Percentiles rank a stretch among this genome's conserved stretches.
These are phyloP conservation scores for Kregervanrija fluxuum DNA, from an alignment of 805 yeast species.

Conservation along the genomic window DNA sequence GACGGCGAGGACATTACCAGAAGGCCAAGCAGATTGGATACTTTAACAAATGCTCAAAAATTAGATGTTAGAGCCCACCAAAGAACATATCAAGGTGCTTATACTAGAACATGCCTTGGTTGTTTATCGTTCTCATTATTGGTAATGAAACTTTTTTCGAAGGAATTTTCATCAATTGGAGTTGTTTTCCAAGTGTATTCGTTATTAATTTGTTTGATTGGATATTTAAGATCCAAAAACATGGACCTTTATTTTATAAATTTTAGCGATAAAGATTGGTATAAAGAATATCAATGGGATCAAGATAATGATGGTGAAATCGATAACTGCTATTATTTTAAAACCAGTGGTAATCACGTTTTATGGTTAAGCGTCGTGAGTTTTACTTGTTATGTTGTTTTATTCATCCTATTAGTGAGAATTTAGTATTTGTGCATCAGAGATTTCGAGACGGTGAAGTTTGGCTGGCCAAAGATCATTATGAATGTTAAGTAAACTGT, in stretches of 20 bases:
- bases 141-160: slow-evolving; percentile 56
- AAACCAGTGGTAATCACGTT: slow-evolving; percentile 58
- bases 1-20: neutral
- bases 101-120: slow-evolving; percentile 65
- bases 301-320: slow-evolving; percentile 7
- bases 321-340: slow-evolving; percentile 32
- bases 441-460: too few relatives aligned
- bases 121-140: slow-evolving; percentile 58
- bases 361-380: slow-evolving; percentile 45
- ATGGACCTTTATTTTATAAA: slow-evolving; percentile 27
- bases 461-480: too few relatives aligned
- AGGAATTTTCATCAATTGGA: slow-evolving; percentile 61
- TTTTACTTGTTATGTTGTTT: slow-evolving; percentile 39
- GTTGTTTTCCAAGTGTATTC: slow-evolving; percentile 61
- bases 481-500: too few relatives aligned
- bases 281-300: slow-evolving; percentile 11
- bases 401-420: slow-evolving; percentile 43
- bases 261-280: slow-evolving; percentile 18
- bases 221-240: slow-evolving; percentile 27
- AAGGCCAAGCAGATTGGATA: slow-evolving; percentile 27
- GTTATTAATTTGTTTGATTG: slow-evolving; percentile 32
- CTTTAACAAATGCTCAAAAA: slow-evolving; percentile 34
- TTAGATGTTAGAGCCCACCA: slow-evolving; percentile 64
- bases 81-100: slow-evolving; percentile 81
- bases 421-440: slow-evolving; percentile 20